Conservation (phyloP, 768 basidiomycete genomes). For the Cytidiella melzeri region DNA sequence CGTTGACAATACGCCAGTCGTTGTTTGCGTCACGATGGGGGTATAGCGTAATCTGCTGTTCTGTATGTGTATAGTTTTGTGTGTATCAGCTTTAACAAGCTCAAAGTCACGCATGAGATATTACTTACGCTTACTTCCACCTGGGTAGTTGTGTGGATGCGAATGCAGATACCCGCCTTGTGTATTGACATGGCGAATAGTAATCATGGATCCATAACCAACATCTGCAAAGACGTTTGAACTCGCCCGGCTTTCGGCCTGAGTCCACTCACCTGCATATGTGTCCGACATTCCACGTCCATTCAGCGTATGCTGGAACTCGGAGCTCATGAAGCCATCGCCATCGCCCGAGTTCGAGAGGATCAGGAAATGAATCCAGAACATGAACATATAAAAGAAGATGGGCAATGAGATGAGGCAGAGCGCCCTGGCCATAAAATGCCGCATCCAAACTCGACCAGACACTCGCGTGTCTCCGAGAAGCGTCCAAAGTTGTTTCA, state of each 20-base stretch:
- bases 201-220: conserved; percentile 73
- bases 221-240: too few species aligned
- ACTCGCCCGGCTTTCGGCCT: too few species aligned
- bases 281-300: conserved; percentile 92
- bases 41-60: conserved; percentile 99
- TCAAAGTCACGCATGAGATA: too few species aligned
- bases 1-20: conserved; percentile 81
- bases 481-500: conserved; percentile 83
- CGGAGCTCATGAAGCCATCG: conserved; percentile 98
- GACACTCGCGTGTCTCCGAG: conserved; percentile 82
- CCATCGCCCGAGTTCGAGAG: conserved; percentile 90
- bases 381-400: conserved; percentile 94
- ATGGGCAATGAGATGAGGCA: conserved; percentile 85
- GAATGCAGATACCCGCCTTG: conserved; percentile 99
- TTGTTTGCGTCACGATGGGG: conserved; percentile 99
- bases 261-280: conserved; percentile 67
- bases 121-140: conserved; percentile 79
- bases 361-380: conserved; percentile 89
- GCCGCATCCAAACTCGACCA: conserved; percentile 67
- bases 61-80: conserved; percentile 37
- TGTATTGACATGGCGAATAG: conserved; percentile 89
- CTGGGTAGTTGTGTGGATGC: conserved; percentile 84
- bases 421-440: conserved; percentile 84
- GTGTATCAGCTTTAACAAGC: too few species aligned
- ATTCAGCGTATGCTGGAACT: conserved; percentile 93